Evolutionary conservation across 208 protist species (phyloP), one percentile per base, ranked within the genome.

Genomic region (Angomonas deanei): DNA sequence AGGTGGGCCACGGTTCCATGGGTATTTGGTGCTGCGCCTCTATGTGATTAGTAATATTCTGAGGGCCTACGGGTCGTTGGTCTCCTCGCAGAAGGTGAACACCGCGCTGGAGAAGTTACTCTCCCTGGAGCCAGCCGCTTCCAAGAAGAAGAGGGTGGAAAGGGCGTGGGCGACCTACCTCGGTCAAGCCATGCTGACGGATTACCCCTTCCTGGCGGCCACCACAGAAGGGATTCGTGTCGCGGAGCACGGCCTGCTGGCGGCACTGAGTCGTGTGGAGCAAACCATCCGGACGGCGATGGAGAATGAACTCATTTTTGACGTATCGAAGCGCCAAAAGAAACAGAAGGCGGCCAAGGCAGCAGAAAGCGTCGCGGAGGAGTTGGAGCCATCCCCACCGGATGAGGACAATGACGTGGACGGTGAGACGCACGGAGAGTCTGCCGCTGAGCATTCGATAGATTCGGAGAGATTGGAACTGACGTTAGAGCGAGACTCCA

Each of bases 21-120:
- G 78, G 23, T 91, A 91, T 53, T 34, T 93, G 0, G 72, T 86
- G 26, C 61, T 76, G 53, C 83, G 87, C 4, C 70, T 93, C 11
- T 82, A 80, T 52, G 83, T 91, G 17, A 68, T 91, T 15, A 78
- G 72, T 38, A 86, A 87, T 42, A 66, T 85, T n/a, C 58, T 93
- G 34, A 78, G 87, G 15, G 67, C 76, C 46, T 87, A 76, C 27
- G 72, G 80, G 1, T 60, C 60, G 11, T 5, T 64, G 23, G 56
- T 86, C 23, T 32, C 57, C 15, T 15, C 17, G 15, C 38, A 39
- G 42, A 58, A 47, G 33, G 2, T 11, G 50, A 34, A 34, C 11
- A 8, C 50, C 23, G 17, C 26, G 26, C 10, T 56, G 3, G 50
- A 56, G 23, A 28, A 33, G 26, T 33, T 56, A 24, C 50, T 56